Evolutionary conservation across 1,284 basidiomycete genomes (phyloP).

Genomic region (Fomes fomentarius): DNA sequence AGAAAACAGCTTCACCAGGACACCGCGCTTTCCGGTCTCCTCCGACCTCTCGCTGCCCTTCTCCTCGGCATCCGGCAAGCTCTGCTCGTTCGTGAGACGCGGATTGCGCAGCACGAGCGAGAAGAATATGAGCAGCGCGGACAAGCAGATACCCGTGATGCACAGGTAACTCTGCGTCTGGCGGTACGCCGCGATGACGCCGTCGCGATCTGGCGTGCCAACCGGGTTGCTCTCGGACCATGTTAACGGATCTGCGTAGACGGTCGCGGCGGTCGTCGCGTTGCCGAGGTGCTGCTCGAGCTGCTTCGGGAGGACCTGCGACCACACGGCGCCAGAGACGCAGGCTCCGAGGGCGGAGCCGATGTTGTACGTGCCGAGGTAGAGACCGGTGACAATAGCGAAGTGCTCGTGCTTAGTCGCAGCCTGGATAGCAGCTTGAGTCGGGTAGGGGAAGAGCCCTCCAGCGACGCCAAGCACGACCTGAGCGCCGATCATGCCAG

Average conservation of each 20-base stretch:
- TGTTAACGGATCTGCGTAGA: not conserved
- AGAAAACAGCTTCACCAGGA: too few relatives aligned
- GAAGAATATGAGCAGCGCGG: constrained; percentile 13
- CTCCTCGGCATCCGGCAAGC: not conserved
- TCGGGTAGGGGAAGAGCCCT: constrained; percentile 41
- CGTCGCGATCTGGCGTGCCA: not conserved
- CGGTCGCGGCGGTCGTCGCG: not conserved
- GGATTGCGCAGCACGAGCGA: constrained; percentile 15
- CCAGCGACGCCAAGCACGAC: constrained; percentile 43
- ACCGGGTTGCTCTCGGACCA: not conserved
- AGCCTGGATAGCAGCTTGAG: constrained; percentile 41
- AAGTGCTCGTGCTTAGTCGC: constrained; percentile 41
- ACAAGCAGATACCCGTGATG: constrained; percentile 19
- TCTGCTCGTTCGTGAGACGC: constrained; percentile 14
- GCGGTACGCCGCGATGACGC: constrained; percentile 7
- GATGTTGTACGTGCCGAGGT: constrained; percentile 40
- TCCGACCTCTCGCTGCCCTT: not conserved
- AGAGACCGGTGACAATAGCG: constrained; percentile 40
- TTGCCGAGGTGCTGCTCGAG: constrained; percentile 25
- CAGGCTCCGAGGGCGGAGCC: constrained; percentile 41
- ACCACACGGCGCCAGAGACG: constrained; percentile 45
- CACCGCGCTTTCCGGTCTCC: too few relatives aligned
- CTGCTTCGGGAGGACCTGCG: constrained; percentile 35
- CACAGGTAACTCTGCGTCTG: constrained; percentile 15
- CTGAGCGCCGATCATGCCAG: constrained; percentile 28